These are phyloP conservation scores for Radiomyces spectabilis DNA, from an alignment of 192 early-diverging fungal species.

Conservation along the genomic window DNA sequence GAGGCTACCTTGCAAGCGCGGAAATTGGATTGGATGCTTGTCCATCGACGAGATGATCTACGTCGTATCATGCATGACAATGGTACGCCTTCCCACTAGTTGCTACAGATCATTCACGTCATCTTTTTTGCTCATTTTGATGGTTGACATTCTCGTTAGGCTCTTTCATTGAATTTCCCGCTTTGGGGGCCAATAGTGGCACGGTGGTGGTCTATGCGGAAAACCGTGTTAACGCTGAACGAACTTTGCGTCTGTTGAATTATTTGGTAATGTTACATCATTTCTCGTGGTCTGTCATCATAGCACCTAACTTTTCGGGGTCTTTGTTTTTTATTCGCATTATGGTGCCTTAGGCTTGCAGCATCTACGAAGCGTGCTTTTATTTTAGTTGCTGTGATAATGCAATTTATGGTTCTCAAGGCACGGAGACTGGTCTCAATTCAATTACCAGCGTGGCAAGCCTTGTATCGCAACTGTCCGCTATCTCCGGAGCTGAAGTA, in stretches of 20 bases:
- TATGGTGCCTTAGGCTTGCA: conserved; percentile 17
- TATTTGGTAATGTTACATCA: conserved; percentile 44
- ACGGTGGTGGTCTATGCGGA: conserved; percentile 58
- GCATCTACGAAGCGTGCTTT: conserved; percentile 24
- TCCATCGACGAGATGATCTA: conserved; percentile 53
- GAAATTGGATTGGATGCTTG: conserved; percentile 77
- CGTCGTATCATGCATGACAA: conserved; percentile 72
- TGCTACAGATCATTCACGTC: neutral
- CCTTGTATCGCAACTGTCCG: conserved; percentile 42
- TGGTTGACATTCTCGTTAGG: conserved; percentile 4
- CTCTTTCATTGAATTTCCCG: conserved; percentile 51
- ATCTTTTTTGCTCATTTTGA: neutral
- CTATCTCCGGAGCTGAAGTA: conserved; percentile 55
- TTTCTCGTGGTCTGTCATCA: neutral
- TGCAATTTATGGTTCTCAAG: conserved; percentile 5
- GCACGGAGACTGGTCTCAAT: neutral
- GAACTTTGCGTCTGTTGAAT: conserved; percentile 64
- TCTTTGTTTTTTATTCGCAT: neutral
- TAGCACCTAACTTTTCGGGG: neutral
- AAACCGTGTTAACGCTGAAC: conserved; percentile 60
- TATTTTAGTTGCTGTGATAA: conserved; percentile 17
- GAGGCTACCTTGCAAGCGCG: conserved; percentile 38
- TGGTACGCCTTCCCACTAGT: conserved; percentile 30
- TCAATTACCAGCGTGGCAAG: conserved; percentile 28
- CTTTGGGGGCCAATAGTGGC: conserved; percentile 44